Percentiles rank a stretch among this genome's conserved stretches.
phyloP scores from a whole-genome alignment of 352 stramenopile genomes.

The Pythium periplocum region DNA sequence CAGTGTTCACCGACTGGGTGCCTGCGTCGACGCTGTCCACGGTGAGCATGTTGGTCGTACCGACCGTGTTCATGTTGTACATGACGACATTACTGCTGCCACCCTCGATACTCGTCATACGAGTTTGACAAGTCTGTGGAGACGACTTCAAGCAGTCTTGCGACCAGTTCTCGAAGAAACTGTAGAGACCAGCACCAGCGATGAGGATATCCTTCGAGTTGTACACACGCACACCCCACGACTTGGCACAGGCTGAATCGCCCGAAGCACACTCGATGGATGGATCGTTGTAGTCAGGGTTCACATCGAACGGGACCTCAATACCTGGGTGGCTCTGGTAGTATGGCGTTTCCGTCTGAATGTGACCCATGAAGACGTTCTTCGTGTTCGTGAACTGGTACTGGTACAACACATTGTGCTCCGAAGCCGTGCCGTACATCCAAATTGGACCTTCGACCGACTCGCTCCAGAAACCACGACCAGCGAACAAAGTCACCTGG shows the following conservation, averaged over 20 bases:
- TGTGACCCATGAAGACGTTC: background rate
- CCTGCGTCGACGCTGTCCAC: conserved; percentile 1
- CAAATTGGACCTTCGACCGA: background rate
- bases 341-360: background rate
- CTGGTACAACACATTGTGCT: background rate
- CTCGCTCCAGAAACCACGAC: background rate
- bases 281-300: background rate
- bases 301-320: background rate
- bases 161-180: conserved; percentile 4
- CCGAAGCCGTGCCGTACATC: background rate
- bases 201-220: background rate
- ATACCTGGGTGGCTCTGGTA: background rate
- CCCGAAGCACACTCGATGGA: background rate
- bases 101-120: conserved; percentile 2
- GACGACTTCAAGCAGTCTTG: conserved; percentile 1
- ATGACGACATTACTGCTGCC: background rate
- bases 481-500: background rate
- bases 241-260: background rate
- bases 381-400: background rate
- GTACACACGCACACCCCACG: background rate
- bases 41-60: background rate
- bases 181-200: conserved; percentile 1
- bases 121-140: conserved; percentile 3
- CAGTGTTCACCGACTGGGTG: background rate
- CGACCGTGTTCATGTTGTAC: conserved; percentile 4